Evolutionary conservation across 352 stramenopile genomes (phyloP).

Genomic region (Bremia lactucae): DNA sequence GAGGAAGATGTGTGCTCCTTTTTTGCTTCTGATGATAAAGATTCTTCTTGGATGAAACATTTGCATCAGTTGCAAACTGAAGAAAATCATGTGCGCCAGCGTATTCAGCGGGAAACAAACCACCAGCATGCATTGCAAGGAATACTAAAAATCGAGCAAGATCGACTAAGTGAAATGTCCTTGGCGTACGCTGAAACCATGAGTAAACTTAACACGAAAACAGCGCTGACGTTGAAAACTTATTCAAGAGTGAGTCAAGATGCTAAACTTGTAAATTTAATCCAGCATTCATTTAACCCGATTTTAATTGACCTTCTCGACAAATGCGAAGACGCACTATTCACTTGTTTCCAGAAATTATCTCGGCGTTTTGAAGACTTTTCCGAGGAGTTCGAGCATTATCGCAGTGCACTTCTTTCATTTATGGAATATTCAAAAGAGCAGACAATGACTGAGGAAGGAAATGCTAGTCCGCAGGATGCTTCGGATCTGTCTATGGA

Average conservation of each 20-base stretch:
- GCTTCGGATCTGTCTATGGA: slow-evolving; percentile 9
- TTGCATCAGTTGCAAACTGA: slow-evolving; percentile 41
- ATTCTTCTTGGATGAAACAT: slow-evolving; percentile 39
- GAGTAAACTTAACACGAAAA: slow-evolving; percentile 35
- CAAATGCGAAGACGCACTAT: slow-evolving; percentile 58
- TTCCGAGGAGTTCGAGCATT: slow-evolving; percentile 71
- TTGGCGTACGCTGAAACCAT: slow-evolving; percentile 52
- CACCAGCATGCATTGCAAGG: slow-evolving; percentile 48
- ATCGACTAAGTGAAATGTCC: slow-evolving; percentile 44
- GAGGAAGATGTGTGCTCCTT: slow-evolving; percentile 53
- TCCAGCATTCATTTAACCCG: slow-evolving; percentile 58
- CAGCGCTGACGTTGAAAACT: slow-evolving; percentile 32
- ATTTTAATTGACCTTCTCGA: slow-evolving; percentile 52
- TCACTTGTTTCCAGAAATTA: slow-evolving; percentile 54
- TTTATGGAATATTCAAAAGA: slow-evolving; percentile 21
- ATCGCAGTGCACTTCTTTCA: slow-evolving; percentile 42
- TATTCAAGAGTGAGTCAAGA: slow-evolving; percentile 52
- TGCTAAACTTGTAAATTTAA: slow-evolving; percentile 46
- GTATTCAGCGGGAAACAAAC: slow-evolving; percentile 42
- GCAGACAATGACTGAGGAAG: slow-evolving; percentile 8
- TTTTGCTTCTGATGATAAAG: slow-evolving; percentile 9
- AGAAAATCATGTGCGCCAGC: slow-evolving; percentile 40
- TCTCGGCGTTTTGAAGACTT: slow-evolving; percentile 62
- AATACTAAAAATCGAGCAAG: slow-evolving; percentile 65
- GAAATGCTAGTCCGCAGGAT: slow-evolving; percentile 3